Evolutionary conservation across 139 green algal species (phyloP).

Genomic region (Micractinium sp.): DNA sequence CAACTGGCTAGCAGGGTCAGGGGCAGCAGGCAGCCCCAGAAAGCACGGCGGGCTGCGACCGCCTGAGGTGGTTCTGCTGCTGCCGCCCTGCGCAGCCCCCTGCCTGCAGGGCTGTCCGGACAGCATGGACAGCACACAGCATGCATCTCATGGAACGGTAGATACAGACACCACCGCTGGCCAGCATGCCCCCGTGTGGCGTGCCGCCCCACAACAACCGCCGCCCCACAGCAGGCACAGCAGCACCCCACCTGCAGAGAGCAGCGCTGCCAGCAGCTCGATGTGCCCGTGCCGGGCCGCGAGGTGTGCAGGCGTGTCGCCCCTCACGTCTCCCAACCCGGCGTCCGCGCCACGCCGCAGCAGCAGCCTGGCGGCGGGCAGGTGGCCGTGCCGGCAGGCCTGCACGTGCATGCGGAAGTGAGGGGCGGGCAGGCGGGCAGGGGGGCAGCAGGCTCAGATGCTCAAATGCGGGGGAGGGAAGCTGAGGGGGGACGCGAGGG

Average conservation of each 20-base stretch:
- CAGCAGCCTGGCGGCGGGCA: slow-evolving; percentile 23
- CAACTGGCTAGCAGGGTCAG: no score
- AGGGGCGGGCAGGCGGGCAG: no score
- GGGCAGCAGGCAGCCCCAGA: no score
- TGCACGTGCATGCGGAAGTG: no score
- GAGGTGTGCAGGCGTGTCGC: slow-evolving; percentile 63
- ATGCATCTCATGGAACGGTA: no score
- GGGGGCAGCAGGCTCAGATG: background rate
- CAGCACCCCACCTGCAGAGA: slow-evolving; percentile 28
- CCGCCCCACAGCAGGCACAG: background rate
- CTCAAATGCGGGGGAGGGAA: background rate
- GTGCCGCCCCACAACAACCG: background rate
- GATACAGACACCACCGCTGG: no score
- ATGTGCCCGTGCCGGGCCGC: slow-evolving; percentile 52
- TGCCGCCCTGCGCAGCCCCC: no score
- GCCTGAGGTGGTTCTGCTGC: no score
- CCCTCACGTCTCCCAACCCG: slow-evolving; percentile 38
- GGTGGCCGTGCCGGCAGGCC: slow-evolving; percentile 41
- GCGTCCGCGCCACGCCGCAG: slow-evolving; percentile 36
- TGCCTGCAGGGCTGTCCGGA: no score
- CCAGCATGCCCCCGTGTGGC: background rate
- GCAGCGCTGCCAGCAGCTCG: slow-evolving; percentile 44
- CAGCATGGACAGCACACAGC: no score
- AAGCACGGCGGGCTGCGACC: no score
- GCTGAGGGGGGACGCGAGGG: background rate